Evolutionary conservation across 1,284 basidiomycete species (phyloP).

Genomic region (Ganoderma leucocontextum): DNA sequence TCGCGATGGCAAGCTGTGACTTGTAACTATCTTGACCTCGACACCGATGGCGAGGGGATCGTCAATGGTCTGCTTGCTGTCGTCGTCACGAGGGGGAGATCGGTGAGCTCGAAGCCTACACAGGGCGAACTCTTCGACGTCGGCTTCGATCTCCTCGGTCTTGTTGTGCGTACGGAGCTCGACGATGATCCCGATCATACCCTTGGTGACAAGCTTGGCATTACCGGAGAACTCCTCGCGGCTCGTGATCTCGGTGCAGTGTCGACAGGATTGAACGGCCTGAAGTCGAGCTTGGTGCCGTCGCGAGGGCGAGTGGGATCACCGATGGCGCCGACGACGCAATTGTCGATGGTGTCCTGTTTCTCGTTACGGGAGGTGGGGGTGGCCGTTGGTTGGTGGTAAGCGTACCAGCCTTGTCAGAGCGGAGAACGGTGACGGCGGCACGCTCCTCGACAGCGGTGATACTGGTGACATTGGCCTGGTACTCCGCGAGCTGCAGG

Average conservation of each 20-base stretch:
- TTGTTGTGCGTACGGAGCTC: conserved; percentile 98
- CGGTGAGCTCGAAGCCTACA: conserved; percentile 98
- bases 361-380: conserved; percentile 99
- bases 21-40: conserved; percentile 99
- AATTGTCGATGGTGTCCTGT: conserved; percentile 96
- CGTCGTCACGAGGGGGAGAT: conserved; percentile 97
- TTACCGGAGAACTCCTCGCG: conserved; percentile 92
- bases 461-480: conserved; percentile 98
- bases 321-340: conserved; percentile 85
- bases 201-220: conserved; percentile 98
- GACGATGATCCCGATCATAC: conserved; percentile 98
- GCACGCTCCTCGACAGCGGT: conserved; percentile 97
- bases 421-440: conserved; percentile 96
- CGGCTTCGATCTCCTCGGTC: conserved; percentile 93
- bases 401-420: conserved; percentile 97
- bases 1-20: conserved; percentile 99
- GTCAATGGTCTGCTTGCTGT: conserved; percentile 99
- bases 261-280: conserved; percentile 99
- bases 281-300: conserved; percentile 98
- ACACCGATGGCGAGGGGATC: conserved; percentile 96
- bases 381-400: conserved; percentile 98
- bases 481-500: conserved; percentile 97
- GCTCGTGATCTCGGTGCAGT: conserved; percentile 99
- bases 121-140: conserved; percentile 94
- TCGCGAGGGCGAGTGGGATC: conserved; percentile 81